These are phyloP conservation scores for Gryganskiella cystojenkinii DNA, from an alignment of 192 early-diverging fungal species.

Conservation along the genomic window DNA sequence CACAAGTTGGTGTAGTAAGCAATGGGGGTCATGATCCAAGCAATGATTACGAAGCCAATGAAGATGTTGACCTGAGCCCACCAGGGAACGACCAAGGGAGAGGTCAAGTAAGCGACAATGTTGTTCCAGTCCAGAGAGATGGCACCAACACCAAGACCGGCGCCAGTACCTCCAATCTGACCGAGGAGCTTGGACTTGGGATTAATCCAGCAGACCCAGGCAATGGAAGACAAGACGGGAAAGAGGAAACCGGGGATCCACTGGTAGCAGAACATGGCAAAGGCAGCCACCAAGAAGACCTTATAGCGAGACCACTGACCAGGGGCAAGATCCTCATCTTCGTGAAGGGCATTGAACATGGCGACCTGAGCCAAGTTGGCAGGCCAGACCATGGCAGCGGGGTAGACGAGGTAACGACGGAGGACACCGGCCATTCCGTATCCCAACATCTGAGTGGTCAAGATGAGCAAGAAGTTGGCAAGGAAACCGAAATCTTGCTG, in stretches of 20 bases:
- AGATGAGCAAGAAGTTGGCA: too few species aligned
- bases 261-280: slow-evolving; percentile 47
- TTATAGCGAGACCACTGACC: slow-evolving; percentile 12
- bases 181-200: not conserved
- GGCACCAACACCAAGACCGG: slow-evolving; percentile 72
- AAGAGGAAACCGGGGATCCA: too few species aligned
- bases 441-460: too few species aligned
- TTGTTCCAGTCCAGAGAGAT: slow-evolving; percentile 77
- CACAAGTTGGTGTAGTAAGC: slow-evolving; percentile 68
- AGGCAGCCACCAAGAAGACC: slow-evolving; percentile 52
- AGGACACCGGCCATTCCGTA: too few species aligned
- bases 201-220: slow-evolving; percentile 11
- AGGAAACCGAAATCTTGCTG: too few species aligned
- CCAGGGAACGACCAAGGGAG: slow-evolving; percentile 43
- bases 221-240: slow-evolving; percentile 10
- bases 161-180: slow-evolving; percentile 58
- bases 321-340: too few species aligned
- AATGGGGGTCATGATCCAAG: slow-evolving; percentile 75
- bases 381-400: too few species aligned
- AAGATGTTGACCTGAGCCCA: slow-evolving; percentile 70
- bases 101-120: too few species aligned
- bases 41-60: slow-evolving; percentile 63
- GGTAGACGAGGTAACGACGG: too few species aligned
- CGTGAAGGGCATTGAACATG: too few species aligned
- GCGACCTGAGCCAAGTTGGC: too few species aligned